Evolutionary conservation across 78 protist species (phyloP).

Genomic region (Acrasis kona): DNA sequence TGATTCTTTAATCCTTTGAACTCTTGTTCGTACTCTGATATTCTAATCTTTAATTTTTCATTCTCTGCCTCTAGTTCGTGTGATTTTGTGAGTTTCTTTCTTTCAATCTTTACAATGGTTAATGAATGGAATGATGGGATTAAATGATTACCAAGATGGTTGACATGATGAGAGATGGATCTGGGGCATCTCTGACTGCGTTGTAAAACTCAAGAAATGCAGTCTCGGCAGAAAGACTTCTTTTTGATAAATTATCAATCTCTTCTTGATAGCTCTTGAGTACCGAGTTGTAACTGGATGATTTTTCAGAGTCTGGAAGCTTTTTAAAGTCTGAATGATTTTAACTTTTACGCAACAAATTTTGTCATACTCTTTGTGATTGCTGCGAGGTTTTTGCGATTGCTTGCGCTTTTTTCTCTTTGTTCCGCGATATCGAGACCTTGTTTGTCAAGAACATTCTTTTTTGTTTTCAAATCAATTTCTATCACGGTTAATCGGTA

Average conservation of each 20-base stretch:
- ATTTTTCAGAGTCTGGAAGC: background rate
- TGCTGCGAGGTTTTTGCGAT: background rate
- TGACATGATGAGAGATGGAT: background rate
- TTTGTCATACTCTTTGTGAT: too few relatives aligned
- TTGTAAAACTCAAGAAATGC: background rate
- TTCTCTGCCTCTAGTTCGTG: background rate
- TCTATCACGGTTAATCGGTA: too few relatives aligned
- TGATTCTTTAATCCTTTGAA: background rate
- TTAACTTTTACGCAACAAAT: too few relatives aligned
- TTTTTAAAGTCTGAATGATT: constrained; percentile 3
- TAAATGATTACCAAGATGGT: too few relatives aligned
- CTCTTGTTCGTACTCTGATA: background rate
- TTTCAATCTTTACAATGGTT: too few relatives aligned
- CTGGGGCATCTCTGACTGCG: background rate
- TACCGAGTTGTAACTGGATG: background rate
- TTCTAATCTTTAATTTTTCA: background rate
- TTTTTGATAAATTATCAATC: background rate
- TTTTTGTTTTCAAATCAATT: constrained; percentile 2
- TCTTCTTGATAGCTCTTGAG: background rate
- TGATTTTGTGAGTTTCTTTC: background rate
- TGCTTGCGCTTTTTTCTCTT: background rate
- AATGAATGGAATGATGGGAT: too few relatives aligned
- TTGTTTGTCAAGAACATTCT: background rate
- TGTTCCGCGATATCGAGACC: background rate
- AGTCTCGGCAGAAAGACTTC: background rate